These are phyloP conservation scores for Ocimum tenuiflorum DNA, from an alignment of 257 asterid species.

Conservation along the genomic window DNA sequence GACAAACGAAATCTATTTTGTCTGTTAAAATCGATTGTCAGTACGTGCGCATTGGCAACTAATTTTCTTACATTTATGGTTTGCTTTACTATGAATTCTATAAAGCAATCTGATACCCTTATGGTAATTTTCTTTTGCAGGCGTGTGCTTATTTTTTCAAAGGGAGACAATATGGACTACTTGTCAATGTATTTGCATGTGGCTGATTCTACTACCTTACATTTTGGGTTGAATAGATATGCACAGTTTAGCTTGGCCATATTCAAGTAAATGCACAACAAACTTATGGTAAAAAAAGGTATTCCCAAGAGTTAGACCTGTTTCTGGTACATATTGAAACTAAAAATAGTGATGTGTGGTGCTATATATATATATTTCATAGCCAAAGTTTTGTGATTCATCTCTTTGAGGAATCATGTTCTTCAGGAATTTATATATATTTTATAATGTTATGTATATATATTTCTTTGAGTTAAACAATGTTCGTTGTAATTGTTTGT, in stretches of 20 bases:
- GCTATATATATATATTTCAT: neutral
- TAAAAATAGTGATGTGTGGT: neutral
- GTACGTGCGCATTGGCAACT: neutral
- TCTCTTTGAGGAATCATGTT: neutral
- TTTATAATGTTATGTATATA: too few species aligned
- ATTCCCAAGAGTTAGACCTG: conserved; percentile 9
- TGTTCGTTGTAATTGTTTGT: too few species aligned
- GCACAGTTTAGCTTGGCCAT: conserved; percentile 52
- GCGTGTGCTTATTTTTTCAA: conserved; percentile 53
- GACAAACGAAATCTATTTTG: too few species aligned
- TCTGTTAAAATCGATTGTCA: too few species aligned
- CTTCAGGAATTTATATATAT: too few species aligned
- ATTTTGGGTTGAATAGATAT: conserved; percentile 47
- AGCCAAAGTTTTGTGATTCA: neutral
- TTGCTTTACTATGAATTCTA: neutral
- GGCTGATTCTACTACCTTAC: conserved; percentile 46
- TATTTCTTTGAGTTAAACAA: too few species aligned
- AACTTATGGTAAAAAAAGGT: conserved; percentile 36
- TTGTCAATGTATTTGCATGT: conserved; percentile 53
- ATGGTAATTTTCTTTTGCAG: conserved; percentile 29
- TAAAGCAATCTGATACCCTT: conserved; percentile 10
- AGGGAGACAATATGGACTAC: conserved; percentile 46
- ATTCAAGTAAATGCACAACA: conserved; percentile 38
- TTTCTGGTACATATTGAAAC: conserved; percentile 16
- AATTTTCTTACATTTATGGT: too few species aligned